A percentile compares a stretch with the other conserved stretches of the same genome.
phyloP scores from a whole-genome alignment of 345 rosid species.

The Abelmoschus esculentus region DNA sequence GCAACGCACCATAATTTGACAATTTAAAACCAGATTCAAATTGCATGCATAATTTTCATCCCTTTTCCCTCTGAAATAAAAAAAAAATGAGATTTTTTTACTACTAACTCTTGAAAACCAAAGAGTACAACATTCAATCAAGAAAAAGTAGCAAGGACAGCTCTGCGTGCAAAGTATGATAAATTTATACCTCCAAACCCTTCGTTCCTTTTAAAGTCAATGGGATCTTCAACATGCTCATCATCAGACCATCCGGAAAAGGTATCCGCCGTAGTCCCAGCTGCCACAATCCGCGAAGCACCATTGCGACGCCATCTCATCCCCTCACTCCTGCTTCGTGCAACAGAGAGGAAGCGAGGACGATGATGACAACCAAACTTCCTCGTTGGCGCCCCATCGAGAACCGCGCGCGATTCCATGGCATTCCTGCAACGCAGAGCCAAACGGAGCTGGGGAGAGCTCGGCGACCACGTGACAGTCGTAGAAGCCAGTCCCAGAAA shows the following conservation, averaged over 20 bases:
- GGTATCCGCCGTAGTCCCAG: slow-evolving; percentile 19
- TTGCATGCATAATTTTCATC: background rate
- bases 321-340: slow-evolving; percentile 20
- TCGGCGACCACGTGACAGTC: slow-evolving; percentile 50
- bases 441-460: slow-evolving; percentile 80
- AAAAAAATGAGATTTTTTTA: background rate
- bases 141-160: background rate
- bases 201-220: slow-evolving; percentile 39
- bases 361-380: slow-evolving; percentile 22
- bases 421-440: slow-evolving; percentile 34
- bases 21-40: background rate
- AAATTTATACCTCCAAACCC: slow-evolving; percentile 48
- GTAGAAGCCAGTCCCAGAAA: slow-evolving; percentile 37
- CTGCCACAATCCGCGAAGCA: slow-evolving; percentile 26
- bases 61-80: no score
- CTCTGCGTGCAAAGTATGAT: background rate
- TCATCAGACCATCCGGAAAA: slow-evolving; percentile 73
- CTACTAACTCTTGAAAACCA: background rate
- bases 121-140: background rate
- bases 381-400: slow-evolving; percentile 25
- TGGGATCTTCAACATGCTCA: slow-evolving; percentile 25
- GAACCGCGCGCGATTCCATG: slow-evolving; percentile 19
- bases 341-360: slow-evolving; percentile 18
- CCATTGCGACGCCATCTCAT: slow-evolving; percentile 6
- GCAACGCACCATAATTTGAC: background rate